Evolutionary conservation across 2,329 filamentous ascomycete species (phyloP).

Genomic region (Diaporthe longicolla): DNA sequence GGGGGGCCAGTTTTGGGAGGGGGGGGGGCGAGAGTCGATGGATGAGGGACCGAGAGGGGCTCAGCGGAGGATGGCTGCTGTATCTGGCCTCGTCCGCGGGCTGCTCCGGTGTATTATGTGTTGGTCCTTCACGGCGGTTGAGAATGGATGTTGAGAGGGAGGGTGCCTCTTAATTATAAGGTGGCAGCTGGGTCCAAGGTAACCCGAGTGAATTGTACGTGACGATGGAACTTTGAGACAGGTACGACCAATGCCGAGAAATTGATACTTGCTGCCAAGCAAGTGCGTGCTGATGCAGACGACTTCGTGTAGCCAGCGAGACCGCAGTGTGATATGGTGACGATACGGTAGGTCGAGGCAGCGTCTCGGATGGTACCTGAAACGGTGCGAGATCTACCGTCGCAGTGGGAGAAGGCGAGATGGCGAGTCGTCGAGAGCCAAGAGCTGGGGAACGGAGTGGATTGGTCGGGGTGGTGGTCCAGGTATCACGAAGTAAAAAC

Average conservation of each 20-base stretch:
- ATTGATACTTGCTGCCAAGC: slow-evolving; percentile 41
- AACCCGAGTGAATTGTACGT: slow-evolving; percentile 28
- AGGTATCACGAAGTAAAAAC: slow-evolving; percentile 14
- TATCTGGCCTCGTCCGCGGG: slow-evolving; percentile 13
- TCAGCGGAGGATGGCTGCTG: slow-evolving; percentile 22
- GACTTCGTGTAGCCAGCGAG: slow-evolving; percentile 37
- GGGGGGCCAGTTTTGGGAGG: slow-evolving; percentile 4
- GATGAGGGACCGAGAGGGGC: slow-evolving; percentile 19
- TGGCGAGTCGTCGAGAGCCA: slow-evolving; percentile 35
- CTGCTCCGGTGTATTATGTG: neutral
- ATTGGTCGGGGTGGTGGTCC: slow-evolving; percentile 5
- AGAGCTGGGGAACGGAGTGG: slow-evolving; percentile 25
- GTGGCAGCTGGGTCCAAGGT: neutral
- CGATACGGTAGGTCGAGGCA: slow-evolving; percentile 28
- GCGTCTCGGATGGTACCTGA: slow-evolving; percentile 31
- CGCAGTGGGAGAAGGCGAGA: slow-evolving; percentile 17
- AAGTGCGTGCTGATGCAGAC: slow-evolving; percentile 33
- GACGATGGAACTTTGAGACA: slow-evolving; percentile 20
- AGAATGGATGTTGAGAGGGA: neutral
- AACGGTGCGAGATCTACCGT: slow-evolving; percentile 30
- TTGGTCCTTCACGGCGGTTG: neutral
- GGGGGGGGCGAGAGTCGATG: slow-evolving; percentile 16
- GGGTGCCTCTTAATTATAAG: neutral
- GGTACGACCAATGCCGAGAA: slow-evolving; percentile 39
- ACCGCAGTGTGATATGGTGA: slow-evolving; percentile 1